Evolutionary conservation across 805 yeast genomes (phyloP).

Genomic region (Candida maesae): DNA sequence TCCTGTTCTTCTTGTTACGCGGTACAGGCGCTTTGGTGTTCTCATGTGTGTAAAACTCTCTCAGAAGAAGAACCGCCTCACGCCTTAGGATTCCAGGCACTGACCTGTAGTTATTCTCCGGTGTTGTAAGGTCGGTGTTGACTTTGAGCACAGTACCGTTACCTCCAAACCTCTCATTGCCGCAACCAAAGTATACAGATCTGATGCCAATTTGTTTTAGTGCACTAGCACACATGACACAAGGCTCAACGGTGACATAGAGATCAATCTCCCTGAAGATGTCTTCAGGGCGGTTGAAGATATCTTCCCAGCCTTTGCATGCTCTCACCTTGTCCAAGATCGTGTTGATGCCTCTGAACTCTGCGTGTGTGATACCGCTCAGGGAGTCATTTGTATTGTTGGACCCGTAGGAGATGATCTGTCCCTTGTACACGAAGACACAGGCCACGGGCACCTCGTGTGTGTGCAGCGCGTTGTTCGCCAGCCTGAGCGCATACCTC

Average conservation of each 20-base stretch:
- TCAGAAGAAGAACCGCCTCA: constrained; percentile 77
- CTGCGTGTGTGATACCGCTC: constrained; percentile 92
- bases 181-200: constrained; percentile 84
- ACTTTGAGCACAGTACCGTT: constrained; percentile 80
- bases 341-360: constrained; percentile 70
- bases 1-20: constrained; percentile 66
- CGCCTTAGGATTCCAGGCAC: constrained; percentile 76
- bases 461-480: constrained; percentile 57
- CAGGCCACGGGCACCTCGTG: constrained; percentile 88
- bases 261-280: constrained; percentile 57
- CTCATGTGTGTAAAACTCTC: constrained; percentile 82
- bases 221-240: constrained; percentile 96
- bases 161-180: constrained; percentile 94
- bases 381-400: constrained; percentile 83
- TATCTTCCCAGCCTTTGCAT: constrained; percentile 10
- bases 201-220: constrained; percentile 73
- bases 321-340: constrained; percentile 37
- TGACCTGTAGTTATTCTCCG: constrained; percentile 40
- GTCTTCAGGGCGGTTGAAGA: constrained; percentile 24
- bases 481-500: constrained; percentile 52
- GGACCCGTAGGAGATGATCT: constrained; percentile 70
- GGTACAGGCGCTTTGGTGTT: constrained; percentile 85
- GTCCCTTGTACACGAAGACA: constrained; percentile 51
- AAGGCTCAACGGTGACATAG: constrained; percentile 96
- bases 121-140: constrained; percentile 40